Base-by-base conservation (phyloP, 495 filamentous ascomycete genomes). In the Neurospora sp. region DNA sequence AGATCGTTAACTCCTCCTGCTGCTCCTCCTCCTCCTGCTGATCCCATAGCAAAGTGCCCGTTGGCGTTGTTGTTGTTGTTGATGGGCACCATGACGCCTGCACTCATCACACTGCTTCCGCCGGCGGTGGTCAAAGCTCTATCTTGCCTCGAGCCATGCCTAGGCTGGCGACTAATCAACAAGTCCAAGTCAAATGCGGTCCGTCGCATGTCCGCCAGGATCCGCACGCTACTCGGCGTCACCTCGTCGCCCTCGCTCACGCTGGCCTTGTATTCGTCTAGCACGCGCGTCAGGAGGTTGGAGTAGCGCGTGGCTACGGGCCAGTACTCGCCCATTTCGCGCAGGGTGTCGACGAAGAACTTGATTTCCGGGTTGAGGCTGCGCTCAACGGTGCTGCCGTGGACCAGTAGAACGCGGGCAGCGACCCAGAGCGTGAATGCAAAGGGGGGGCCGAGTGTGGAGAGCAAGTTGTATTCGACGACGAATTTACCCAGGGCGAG, bases 381-480 rank as follows among this genome's bases (percentile, higher is more conserved):
- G 80, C 92, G 91, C 40, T 93, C 92, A 72, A 95, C 92, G 0
- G 93, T 96, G 27, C 92, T 93, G 18, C 93, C 93, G 79, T 96
- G 93, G 10, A 97, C 93, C 8, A 97, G 89, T 2, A 96, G 84
- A 27, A 97, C 84, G 6, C 94, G 90, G 16, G 94, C 93, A n/a
- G 93, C 93, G 38, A 97, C 94, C 94, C 94, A 97, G 40, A 97
- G 84, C 2, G 93, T 93, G 79, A 97, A 97, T 16, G 93, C 93
- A 77, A 96, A 97, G 0, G 93, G 93, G 1, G 93, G 93, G 0
- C 94, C 94, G 16, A 97, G 89, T 77, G 94, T 93, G 70, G 87
- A 86, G 20, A 97, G 85, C 79, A 96, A 87, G 75, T 87, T 87
- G 75, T 93, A 90, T 44, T 87, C 86, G 39, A 91, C 87, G 16